phyloP scores from a whole-genome alignment of 73 alveolate species.

The Stentor roeselii region DNA sequence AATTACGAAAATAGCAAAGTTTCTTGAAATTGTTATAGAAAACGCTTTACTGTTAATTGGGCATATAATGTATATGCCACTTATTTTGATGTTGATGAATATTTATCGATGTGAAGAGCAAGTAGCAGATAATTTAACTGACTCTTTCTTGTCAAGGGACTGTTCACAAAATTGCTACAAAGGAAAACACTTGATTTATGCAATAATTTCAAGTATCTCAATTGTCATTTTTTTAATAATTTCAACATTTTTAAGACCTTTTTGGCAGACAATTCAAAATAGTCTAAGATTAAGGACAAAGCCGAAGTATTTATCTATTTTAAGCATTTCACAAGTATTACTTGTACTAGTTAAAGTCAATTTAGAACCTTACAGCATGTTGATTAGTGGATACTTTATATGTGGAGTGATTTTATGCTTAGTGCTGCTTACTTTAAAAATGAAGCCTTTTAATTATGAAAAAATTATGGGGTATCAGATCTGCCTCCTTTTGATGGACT shows the following conservation, averaged over 20 bases:
- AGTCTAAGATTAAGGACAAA: not conserved
- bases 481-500: too few relatives aligned
- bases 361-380: not conserved
- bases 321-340: not conserved
- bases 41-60: too few relatives aligned
- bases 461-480: not conserved
- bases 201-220: not conserved
- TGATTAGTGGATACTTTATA: not conserved
- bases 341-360: not conserved
- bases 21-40: too few relatives aligned
- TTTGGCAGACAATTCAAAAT: not conserved
- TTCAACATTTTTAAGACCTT: not conserved
- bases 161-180: not conserved
- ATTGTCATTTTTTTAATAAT: not conserved
- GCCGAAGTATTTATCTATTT: not conserved
- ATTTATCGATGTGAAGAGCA: not conserved
- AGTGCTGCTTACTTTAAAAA: not conserved
- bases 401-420: not conserved
- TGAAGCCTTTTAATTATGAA: not conserved
- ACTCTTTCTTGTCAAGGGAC: not conserved
- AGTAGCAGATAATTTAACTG: not conserved
- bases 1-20: too few relatives aligned
- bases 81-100: not conserved
- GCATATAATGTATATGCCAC: not conserved
- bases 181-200: not conserved